phyloP scores from a whole-genome alignment of 768 basidiomycete genomes.

The Chlorophyllum brunneum region DNA sequence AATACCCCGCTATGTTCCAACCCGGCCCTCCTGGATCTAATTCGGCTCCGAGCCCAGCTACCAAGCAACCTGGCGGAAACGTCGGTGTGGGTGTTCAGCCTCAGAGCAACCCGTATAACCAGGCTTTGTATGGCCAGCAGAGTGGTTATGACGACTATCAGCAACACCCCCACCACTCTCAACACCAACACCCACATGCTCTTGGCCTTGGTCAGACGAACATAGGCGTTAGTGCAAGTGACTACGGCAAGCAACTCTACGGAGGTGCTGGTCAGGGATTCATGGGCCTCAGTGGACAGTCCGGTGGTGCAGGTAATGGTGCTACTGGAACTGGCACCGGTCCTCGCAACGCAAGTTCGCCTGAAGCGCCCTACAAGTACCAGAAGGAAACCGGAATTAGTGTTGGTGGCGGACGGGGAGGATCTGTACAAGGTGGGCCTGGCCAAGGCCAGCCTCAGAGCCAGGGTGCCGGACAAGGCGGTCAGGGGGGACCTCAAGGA shows the following conservation, averaged over 20 bases:
- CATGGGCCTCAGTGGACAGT: constrained; percentile 57
- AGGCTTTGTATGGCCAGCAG: constrained; percentile 60
- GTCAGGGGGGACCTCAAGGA: constrained; percentile 47
- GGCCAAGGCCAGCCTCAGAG: constrained; percentile 54
- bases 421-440: constrained; percentile 40
- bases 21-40: constrained; percentile 67
- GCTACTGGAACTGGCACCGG: constrained; percentile 40
- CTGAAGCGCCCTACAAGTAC: constrained; percentile 73
- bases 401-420: constrained; percentile 42
- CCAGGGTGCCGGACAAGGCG: constrained; percentile 41
- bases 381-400: constrained; percentile 59
- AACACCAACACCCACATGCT: constrained; percentile 48
- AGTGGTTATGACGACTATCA: constrained; percentile 40
- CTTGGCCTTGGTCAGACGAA: constrained; percentile 39
- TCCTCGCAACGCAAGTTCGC: constrained; percentile 53
- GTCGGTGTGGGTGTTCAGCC: constrained; percentile 44
- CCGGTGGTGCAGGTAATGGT: constrained; percentile 31
- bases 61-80: constrained; percentile 60
- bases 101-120: constrained; percentile 56
- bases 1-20: constrained; percentile 77
- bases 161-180: constrained; percentile 50
- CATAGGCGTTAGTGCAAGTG: constrained; percentile 31
- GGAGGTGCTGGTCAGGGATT: constrained; percentile 53
- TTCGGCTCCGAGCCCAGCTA: constrained; percentile 57
- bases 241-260: constrained; percentile 44